These are phyloP conservation scores for Alternaria conjuncta DNA, from an alignment of 2,329 filamentous ascomycete genomes.

Conservation along the genomic window DNA sequence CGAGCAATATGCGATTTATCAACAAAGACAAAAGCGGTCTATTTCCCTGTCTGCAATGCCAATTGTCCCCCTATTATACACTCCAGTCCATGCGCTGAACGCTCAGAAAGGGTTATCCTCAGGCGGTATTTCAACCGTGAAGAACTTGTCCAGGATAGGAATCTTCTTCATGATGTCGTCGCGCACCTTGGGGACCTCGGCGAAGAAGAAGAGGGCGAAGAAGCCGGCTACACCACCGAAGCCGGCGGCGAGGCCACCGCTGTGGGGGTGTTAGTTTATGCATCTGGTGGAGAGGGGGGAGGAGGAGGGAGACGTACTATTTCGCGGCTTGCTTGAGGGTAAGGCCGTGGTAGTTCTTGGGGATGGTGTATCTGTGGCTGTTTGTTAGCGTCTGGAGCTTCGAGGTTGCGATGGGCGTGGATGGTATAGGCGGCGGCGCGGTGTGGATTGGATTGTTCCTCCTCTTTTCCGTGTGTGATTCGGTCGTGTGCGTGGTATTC, in stretches of 20 bases:
- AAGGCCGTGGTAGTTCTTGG: constrained; percentile 58
- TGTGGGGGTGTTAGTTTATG: constrained; percentile 11
- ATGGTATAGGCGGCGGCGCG: not conserved
- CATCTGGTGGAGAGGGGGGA: no score
- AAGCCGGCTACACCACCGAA: constrained; percentile 65
- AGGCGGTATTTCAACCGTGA: constrained; percentile 63
- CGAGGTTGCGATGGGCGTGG: not conserved
- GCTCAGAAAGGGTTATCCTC: constrained; percentile 67
- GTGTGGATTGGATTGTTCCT: not conserved
- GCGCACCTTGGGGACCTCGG: constrained; percentile 67
- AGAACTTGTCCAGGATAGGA: constrained; percentile 64
- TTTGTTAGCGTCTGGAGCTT: constrained; percentile 20
- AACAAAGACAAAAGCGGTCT: constrained; percentile 3
- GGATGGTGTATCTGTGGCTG: constrained; percentile 58
- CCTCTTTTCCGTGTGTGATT: not conserved
- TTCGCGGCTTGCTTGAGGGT: constrained; percentile 50
- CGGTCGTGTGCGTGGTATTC: not conserved
- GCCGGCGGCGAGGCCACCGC: constrained; percentile 55
- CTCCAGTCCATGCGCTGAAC: not conserved
- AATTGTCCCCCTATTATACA: constrained; percentile 11
- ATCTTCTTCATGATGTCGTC: constrained; percentile 68
- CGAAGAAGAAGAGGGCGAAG: constrained; percentile 69
- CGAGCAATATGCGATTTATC: not conserved
- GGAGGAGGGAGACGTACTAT: constrained; percentile 51
- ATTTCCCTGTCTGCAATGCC: not conserved